Conservation (phyloP, 441 rosid species). For the Biscutella auriculata region DNA sequence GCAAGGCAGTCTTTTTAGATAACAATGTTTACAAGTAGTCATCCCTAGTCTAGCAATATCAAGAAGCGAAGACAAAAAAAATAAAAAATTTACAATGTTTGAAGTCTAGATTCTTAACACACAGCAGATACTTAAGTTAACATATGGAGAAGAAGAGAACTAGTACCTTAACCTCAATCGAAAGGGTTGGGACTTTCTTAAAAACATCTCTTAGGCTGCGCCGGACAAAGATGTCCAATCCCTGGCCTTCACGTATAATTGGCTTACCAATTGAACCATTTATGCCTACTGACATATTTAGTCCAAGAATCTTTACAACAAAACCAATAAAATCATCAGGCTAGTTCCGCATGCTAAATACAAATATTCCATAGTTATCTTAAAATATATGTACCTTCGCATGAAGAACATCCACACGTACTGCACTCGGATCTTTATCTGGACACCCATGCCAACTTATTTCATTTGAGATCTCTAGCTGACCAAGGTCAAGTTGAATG, state of each 20-base stretch:
- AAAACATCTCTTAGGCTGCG: conserved; percentile 96
- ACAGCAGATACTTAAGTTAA: conserved; percentile 1
- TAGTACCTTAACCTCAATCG: conserved; percentile 81
- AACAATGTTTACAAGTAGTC: background rate
- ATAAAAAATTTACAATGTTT: background rate
- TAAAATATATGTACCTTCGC: conserved; percentile 54
- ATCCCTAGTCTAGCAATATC: conserved; percentile 8
- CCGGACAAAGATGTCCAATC: conserved; percentile 71
- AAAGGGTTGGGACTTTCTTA: conserved; percentile 82
- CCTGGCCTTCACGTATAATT: conserved; percentile 83
- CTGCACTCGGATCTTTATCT: conserved; percentile 84
- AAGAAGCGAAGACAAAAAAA: background rate
- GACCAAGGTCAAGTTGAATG: conserved; percentile 91
- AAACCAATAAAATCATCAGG: conserved; percentile 14
- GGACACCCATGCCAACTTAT: conserved; percentile 88
- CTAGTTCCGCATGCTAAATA: conserved; percentile 5
- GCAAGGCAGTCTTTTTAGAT: background rate
- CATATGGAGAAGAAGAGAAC: background rate
- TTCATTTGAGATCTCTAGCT: conserved; percentile 81
- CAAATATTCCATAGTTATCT: conserved; percentile 1
- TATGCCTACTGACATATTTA: conserved; percentile 93
- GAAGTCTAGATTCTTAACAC: conserved; percentile 1
- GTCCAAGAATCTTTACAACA: conserved; percentile 70
- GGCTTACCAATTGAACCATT: conserved; percentile 76
- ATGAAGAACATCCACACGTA: conserved; percentile 88